These are phyloP conservation scores for Vachellia pachyceras DNA, from an alignment of 306 rosid species.

Conservation along the genomic window DNA sequence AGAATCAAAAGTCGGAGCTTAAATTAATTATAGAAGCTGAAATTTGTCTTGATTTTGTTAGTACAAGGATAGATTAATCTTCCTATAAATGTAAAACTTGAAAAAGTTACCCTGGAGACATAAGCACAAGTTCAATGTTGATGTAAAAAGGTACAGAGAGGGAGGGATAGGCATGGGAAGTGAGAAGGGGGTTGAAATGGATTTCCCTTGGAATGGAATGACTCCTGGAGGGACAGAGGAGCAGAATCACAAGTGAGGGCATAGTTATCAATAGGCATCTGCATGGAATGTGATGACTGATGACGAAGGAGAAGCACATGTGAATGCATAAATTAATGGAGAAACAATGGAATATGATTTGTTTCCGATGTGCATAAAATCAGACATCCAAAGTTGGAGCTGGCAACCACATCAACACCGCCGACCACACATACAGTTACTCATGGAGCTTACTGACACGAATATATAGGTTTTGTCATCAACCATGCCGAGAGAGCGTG, in stretches of 20 bases:
- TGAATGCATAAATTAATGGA: not conserved
- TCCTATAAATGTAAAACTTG: not conserved
- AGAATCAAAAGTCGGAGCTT: not conserved
- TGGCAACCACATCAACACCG: conserved; percentile 32
- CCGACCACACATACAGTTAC: not conserved
- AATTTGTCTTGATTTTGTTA: too few species aligned
- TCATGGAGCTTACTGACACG: not conserved
- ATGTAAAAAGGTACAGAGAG: too few species aligned
- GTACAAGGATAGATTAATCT: not conserved
- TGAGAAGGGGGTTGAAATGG: not conserved
- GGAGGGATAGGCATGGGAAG: not conserved
- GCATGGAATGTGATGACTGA: not conserved
- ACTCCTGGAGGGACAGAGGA: not conserved
- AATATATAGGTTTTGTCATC: conserved; percentile 37
- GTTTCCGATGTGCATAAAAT: not conserved
- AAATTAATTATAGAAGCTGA: too few species aligned
- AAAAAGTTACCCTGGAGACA: too few species aligned
- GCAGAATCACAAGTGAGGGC: not conserved
- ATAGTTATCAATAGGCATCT: not conserved
- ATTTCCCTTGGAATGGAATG: not conserved
- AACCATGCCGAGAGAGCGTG: not conserved
- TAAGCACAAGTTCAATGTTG: too few species aligned
- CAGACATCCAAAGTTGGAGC: conserved; percentile 17
- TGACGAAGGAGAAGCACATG: conserved; percentile 9
- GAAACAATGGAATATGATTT: conserved; percentile 43